Conservation (phyloP, 805 yeast genomes). For the Tetrapisispora taiwanensis region DNA sequence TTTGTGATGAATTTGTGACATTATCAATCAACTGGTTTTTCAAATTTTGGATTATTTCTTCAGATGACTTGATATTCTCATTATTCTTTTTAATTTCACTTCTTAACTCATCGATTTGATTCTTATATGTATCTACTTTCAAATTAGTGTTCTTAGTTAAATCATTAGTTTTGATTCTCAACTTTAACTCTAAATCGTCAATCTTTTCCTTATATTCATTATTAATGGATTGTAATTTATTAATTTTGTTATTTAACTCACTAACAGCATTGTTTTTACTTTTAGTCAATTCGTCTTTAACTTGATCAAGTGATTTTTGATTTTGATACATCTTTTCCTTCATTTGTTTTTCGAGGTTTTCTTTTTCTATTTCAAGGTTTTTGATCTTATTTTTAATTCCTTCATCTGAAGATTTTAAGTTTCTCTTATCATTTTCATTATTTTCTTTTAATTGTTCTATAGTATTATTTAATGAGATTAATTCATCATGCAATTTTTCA, state of each 20-base stretch:
- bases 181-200: background rate
- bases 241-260: background rate
- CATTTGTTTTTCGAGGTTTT: background rate
- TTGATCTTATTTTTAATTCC: background rate
- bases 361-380: background rate
- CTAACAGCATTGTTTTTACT: background rate
- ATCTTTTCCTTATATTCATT: background rate
- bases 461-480: background rate
- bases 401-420: background rate
- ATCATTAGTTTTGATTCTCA: background rate
- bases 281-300: background rate
- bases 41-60: constrained; percentile 5
- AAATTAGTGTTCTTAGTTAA: background rate
- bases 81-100: background rate
- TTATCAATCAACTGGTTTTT: constrained; percentile 15
- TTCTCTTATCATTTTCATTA: background rate
- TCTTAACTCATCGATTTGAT: background rate
- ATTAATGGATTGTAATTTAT: background rate
- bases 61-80: background rate
- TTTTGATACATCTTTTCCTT: background rate
- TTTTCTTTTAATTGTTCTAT: constrained; percentile 5
- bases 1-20: constrained; percentile 15
- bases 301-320: background rate
- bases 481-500: background rate
- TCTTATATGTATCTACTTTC: background rate